A percentile compares a stretch with the other conserved stretches of the same genome.
phyloP scores from a whole-genome alignment of 371 early-diverging fungal species.

The Mucor circinelloides region DNA sequence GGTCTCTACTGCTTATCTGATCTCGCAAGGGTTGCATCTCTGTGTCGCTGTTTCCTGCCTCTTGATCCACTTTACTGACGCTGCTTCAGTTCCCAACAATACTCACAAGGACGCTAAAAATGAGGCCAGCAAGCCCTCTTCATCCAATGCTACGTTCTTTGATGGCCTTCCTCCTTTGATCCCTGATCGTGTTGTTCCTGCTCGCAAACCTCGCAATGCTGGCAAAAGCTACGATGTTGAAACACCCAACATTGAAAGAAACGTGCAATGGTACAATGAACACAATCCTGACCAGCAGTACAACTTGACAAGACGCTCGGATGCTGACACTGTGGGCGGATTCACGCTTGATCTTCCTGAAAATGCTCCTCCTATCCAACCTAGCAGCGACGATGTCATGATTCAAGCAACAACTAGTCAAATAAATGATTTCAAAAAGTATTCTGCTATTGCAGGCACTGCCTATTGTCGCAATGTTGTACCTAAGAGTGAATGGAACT shows the following conservation, averaged over 20 bases:
- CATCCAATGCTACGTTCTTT: no score
- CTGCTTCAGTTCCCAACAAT: constrained; percentile 8
- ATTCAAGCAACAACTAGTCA: constrained; percentile 7
- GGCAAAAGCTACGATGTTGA: background rate
- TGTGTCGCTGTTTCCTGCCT: constrained; percentile 14
- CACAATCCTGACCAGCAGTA: background rate
- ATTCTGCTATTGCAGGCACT: constrained; percentile 24
- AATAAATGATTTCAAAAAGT: constrained; percentile 8
- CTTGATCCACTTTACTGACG: constrained; percentile 4
- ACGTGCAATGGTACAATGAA: constrained; percentile 4
- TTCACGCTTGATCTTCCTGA: constrained; percentile 14
- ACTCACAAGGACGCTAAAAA: background rate
- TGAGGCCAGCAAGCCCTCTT: background rate
- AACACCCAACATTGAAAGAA: constrained; percentile 1
- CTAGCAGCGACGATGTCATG: background rate
- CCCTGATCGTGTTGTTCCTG: background rate
- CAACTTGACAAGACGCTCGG: constrained; percentile 8
- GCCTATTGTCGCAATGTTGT: constrained; percentile 29
- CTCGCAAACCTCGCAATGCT: background rate
- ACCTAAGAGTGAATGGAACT: constrained; percentile 15
- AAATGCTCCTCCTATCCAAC: constrained; percentile 3
- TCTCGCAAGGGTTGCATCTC: constrained; percentile 15
- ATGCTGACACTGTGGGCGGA: constrained; percentile 1
- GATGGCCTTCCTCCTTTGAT: constrained; percentile 13
- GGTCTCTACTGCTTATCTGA: background rate